Percentiles rank a stretch among this genome's conserved stretches.
These are phyloP conservation scores for Coelastrella sp. DNA, from an alignment of 139 green algal genomes.

Conservation along the genomic window DNA sequence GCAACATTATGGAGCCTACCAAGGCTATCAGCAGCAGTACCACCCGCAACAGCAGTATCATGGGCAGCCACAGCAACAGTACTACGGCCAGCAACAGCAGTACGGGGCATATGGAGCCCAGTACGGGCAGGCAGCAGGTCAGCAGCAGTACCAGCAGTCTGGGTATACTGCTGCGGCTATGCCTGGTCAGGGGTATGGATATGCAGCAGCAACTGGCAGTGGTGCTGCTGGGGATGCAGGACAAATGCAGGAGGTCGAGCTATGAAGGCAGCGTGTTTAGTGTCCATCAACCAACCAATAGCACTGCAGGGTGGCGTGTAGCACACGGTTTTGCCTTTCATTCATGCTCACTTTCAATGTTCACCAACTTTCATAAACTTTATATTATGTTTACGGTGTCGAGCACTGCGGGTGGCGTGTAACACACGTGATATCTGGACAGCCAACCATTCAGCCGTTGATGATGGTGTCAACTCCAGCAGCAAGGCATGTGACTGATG, in stretches of 20 bases:
- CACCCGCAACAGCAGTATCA: slow-evolving; percentile 5
- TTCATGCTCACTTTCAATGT: too few species aligned
- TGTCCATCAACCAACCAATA: neutral
- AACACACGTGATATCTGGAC: too few species aligned
- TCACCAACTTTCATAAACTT: too few species aligned
- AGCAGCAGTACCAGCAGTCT: neutral
- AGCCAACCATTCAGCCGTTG: too few species aligned
- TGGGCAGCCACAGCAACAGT: neutral
- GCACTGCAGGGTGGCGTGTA: neutral
- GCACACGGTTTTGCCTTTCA: neutral
- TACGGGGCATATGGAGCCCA: neutral
- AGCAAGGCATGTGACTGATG: too few species aligned
- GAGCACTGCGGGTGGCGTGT: too few species aligned
- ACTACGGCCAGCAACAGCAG: neutral
- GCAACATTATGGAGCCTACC: too few species aligned
- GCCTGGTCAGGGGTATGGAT: neutral
- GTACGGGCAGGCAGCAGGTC: neutral
- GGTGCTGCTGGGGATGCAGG: neutral
- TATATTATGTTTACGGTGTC: too few species aligned
- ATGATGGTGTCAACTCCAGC: too few species aligned
- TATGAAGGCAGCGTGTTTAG: neutral
- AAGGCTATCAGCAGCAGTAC: slow-evolving; percentile 6
- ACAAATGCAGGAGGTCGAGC: neutral
- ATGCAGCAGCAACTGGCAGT: neutral
- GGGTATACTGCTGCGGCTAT: neutral